A percentile compares a stretch with the other conserved stretches of the same genome.
Evolutionary conservation across 495 filamentous ascomycete genomes (phyloP).

Genomic region (Bombardia bombarda): DNA sequence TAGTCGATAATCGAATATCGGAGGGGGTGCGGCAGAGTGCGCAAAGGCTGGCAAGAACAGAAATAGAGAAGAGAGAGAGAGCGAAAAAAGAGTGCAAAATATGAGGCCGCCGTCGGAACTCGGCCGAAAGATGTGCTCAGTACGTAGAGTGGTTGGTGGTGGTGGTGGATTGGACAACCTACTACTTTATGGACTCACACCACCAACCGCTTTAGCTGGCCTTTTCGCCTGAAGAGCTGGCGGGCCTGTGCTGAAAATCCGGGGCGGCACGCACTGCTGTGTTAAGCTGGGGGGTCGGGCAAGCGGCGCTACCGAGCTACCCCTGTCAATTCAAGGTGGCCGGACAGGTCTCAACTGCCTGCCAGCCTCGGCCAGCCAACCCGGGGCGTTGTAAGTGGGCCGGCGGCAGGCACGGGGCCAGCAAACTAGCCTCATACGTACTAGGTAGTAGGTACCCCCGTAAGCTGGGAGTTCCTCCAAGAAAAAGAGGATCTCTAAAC

Average conservation of each 20-base stretch:
- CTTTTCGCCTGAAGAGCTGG: slow-evolving; percentile 16
- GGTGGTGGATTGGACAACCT: slow-evolving; percentile 4
- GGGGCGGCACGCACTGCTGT: slow-evolving; percentile 5
- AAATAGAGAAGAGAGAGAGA: background rate
- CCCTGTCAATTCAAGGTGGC: slow-evolving; percentile 9
- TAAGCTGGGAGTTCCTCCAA: no score
- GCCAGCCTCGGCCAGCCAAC: no score
- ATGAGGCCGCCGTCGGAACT: background rate
- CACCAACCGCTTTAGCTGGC: slow-evolving; percentile 22
- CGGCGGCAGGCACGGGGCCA: no score
- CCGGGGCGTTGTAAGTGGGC: no score
- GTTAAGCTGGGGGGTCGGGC: background rate
- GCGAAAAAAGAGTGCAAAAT: slow-evolving; percentile 4
- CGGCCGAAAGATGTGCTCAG: background rate
- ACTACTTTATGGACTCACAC: no score
- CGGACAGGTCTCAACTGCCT: no score
- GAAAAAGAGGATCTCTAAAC: no score
- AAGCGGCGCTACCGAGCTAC: slow-evolving; percentile 8
- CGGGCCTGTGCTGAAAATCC: slow-evolving; percentile 12
- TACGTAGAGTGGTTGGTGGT: background rate
- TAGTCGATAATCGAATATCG: no score
- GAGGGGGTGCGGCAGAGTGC: no score
- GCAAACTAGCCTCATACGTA: no score
- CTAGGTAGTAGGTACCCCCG: no score
- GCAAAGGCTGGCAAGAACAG: no score